phyloP scores from a whole-genome alignment of 345 rosid genomes.

The Arabis alpina region DNA sequence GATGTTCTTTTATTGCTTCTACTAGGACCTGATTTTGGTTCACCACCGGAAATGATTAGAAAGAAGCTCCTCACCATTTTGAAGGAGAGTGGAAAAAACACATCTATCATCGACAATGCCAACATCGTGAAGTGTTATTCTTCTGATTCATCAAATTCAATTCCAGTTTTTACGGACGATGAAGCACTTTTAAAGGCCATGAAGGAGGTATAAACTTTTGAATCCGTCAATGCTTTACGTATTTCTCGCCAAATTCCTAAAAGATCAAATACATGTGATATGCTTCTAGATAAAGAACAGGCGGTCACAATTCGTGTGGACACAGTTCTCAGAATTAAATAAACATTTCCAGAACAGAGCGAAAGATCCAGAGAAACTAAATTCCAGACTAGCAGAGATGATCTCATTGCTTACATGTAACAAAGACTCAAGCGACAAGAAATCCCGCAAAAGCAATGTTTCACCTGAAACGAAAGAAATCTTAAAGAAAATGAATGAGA shows the following conservation, averaged over 20 bases:
- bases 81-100: slow-evolving; percentile 69
- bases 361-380: slow-evolving; percentile 61
- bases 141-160: slow-evolving; percentile 70
- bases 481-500: slow-evolving; percentile 55
- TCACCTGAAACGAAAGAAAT: slow-evolving; percentile 69
- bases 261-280: neutral
- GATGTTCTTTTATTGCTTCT: slow-evolving; percentile 17
- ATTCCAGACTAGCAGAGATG: slow-evolving; percentile 75
- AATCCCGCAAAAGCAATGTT: slow-evolving; percentile 48
- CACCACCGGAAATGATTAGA: slow-evolving; percentile 67
- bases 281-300: slow-evolving; percentile 69
- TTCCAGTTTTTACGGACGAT: slow-evolving; percentile 82
- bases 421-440: slow-evolving; percentile 48
- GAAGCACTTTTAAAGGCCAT: slow-evolving; percentile 78
- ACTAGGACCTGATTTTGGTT: slow-evolving; percentile 91
- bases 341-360: slow-evolving; percentile 68
- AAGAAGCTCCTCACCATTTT: slow-evolving; percentile 70
- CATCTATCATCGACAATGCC: slow-evolving; percentile 72
- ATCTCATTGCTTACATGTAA: slow-evolving; percentile 77
- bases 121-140: slow-evolving; percentile 75
- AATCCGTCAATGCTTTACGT: slow-evolving; percentile 6
- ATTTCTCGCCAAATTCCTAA: slow-evolving; percentile 1
- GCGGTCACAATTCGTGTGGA: slow-evolving; percentile 76
- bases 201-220: slow-evolving; percentile 67
- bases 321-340: slow-evolving; percentile 85